Conservation (phyloP, 768 basidiomycete species). For the Coprinellus micaceus region DNA sequence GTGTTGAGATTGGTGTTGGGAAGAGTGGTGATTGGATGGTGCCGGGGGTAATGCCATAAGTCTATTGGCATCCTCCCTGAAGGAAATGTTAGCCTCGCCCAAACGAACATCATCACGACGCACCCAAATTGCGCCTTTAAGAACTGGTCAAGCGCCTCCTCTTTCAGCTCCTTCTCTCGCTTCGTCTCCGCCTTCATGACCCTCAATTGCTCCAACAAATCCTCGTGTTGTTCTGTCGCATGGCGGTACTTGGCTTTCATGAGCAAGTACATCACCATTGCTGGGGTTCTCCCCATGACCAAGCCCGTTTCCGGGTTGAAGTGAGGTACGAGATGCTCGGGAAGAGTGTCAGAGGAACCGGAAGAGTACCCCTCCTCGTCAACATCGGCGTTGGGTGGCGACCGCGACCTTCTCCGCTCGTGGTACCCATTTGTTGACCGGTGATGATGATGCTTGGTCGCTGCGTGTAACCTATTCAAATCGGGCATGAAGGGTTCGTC, state of each 20-base stretch:
- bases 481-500: constrained; percentile 3
- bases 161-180: constrained; percentile 56
- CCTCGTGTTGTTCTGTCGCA: constrained; percentile 63
- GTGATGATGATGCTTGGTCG: neutral
- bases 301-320: constrained; percentile 56
- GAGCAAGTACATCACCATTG: constrained; percentile 65
- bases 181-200: constrained; percentile 48
- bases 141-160: constrained; percentile 52
- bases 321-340: constrained; percentile 43
- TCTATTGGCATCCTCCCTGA: constrained; percentile 4
- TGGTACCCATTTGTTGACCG: neutral
- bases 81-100: neutral
- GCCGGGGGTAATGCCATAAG: neutral
- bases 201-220: constrained; percentile 62
- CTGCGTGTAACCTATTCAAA: neutral
- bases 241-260: constrained; percentile 78
- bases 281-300: constrained; percentile 66
- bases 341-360: constrained; percentile 35
- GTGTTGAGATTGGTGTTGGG: neutral
- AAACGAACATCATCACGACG: constrained; percentile 9
- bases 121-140: constrained; percentile 26
- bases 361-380: constrained; percentile 38
- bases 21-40: neutral
- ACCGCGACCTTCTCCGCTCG: neutral
- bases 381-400: constrained; percentile 4